These are phyloP conservation scores for Alternaria sp. DNA, from an alignment of 2,329 filamentous ascomycete genomes.

Conservation along the genomic window DNA sequence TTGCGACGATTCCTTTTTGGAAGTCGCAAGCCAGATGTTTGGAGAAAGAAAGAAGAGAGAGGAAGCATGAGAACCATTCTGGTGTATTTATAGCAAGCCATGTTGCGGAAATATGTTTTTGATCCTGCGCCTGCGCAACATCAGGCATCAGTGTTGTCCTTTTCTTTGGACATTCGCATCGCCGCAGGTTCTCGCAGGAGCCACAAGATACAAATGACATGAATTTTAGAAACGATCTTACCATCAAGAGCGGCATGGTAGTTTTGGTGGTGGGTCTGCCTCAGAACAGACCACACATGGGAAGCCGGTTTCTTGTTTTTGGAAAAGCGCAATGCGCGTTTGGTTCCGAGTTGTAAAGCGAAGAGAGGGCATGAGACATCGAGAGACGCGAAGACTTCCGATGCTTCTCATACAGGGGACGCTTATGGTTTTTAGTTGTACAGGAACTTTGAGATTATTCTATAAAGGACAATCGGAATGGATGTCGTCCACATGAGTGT, in stretches of 20 bases:
- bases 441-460: no score
- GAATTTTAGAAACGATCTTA: not conserved
- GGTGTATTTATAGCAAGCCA: not conserved
- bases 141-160: not conserved
- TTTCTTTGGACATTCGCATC: not conserved
- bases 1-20: fast-evolving
- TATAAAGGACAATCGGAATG: no score
- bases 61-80: not conserved
- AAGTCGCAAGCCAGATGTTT: not conserved
- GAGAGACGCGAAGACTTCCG: not conserved
- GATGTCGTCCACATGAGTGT: no score
- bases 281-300: not conserved
- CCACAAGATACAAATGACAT: not conserved
- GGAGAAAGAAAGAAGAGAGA: not conserved
- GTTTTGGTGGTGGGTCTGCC: not conserved
- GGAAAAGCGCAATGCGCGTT: not conserved
- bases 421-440: no score
- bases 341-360: not conserved
- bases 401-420: not conserved
- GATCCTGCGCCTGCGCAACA: not conserved
- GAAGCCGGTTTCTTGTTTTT: no score
- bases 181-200: not conserved
- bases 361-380: not conserved
- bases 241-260: not conserved
- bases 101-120: not conserved